These are phyloP conservation scores for Elymus sibiricus DNA, from an alignment of 176 grass and related monocot species.

Conservation along the genomic window DNA sequence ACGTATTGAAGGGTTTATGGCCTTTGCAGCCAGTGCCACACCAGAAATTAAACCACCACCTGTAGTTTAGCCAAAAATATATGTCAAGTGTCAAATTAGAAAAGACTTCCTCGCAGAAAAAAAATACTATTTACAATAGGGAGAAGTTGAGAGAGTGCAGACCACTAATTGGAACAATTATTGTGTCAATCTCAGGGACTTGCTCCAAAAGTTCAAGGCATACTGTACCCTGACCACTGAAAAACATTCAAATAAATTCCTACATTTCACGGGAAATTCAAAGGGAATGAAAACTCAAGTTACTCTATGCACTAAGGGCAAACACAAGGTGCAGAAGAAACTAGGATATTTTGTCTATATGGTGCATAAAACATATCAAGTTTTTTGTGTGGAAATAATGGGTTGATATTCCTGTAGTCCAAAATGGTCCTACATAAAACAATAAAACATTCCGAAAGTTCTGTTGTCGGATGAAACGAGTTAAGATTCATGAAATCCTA, in stretches of 20 bases:
- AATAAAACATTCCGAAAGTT: neutral
- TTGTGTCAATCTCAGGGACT: slow-evolving; percentile 64
- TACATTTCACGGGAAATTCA: neutral
- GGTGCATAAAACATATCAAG: neutral
- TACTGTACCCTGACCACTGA: slow-evolving; percentile 91
- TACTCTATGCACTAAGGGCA: neutral
- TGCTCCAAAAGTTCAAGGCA: slow-evolving; percentile 84
- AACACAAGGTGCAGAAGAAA: neutral
- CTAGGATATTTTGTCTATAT: neutral
- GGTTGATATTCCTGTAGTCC: neutral
- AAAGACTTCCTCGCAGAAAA: neutral
- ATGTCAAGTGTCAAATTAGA: neutral
- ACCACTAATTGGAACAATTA: slow-evolving; percentile 95
- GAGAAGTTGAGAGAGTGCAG: slow-evolving; percentile 11
- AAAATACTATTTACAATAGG: neutral
- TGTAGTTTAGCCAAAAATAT: slow-evolving; percentile 28
- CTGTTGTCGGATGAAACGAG: neutral
- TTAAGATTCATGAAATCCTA: neutral
- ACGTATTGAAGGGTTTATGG: slow-evolving; percentile 78
- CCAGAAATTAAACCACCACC: slow-evolving; percentile 95
- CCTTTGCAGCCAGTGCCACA: slow-evolving; percentile 80
- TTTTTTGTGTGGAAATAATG: neutral
- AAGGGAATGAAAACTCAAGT: neutral
- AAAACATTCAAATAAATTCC: slow-evolving; percentile 37
- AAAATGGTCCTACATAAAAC: neutral